Percentiles rank a stretch among this genome's conserved stretches.
phyloP scores from a whole-genome alignment of 2,329 filamentous ascomycete species.

The Thielaviopsis populi region DNA sequence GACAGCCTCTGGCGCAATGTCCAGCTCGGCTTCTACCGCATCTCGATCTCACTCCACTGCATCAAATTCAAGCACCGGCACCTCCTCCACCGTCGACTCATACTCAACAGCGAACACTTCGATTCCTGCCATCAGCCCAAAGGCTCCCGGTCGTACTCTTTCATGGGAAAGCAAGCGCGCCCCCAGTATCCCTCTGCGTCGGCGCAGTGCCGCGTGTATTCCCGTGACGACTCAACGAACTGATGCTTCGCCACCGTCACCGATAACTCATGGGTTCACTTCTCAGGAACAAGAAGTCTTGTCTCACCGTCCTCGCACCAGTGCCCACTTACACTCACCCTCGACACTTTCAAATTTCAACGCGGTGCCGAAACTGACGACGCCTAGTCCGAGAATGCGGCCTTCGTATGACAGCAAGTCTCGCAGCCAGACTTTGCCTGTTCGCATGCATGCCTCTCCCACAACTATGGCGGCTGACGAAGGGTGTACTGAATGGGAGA shows the following conservation, averaged over 20 bases:
- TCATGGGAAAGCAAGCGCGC: background rate
- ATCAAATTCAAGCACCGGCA: conserved; percentile 12
- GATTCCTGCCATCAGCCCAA: conserved; percentile 3
- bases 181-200: background rate
- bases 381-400: background rate
- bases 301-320: background rate
- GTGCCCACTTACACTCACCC: background rate
- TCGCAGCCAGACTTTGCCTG: conserved; percentile 2
- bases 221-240: background rate
- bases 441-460: conserved; percentile 1
- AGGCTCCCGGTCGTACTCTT: background rate
- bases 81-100: conserved; percentile 6
- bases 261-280: background rate
- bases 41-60: conserved; percentile 15
- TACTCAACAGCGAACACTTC: conserved; percentile 14
- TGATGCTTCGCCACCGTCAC: background rate
- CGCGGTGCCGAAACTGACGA: background rate
- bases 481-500: conserved; percentile 29
- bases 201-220: conserved; percentile 1
- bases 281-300: background rate
- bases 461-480: conserved; percentile 17
- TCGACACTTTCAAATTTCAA: conserved; percentile 4
- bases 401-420: background rate
- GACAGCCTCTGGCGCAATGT: conserved; percentile 10
- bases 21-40: conserved; percentile 7